Base-by-base conservation (phyloP, 495 filamentous ascomycete species). In the Talaromyces trachyspermus region DNA sequence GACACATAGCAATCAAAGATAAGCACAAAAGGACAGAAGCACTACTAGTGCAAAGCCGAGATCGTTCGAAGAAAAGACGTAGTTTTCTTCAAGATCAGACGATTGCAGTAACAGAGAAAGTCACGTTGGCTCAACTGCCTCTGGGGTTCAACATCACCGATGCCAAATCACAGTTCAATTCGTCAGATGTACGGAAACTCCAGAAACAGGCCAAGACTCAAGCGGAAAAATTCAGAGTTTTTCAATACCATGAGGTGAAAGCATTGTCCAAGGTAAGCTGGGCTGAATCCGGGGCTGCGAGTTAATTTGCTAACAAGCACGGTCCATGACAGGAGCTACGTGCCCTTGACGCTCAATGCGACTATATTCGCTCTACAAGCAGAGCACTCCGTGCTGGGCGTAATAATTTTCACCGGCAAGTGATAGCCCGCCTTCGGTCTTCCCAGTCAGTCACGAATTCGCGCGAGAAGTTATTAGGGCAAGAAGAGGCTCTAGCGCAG, bases 401-500 rank as follows among this genome's bases (percentile, higher is more conserved):
- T 33, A 79, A 78, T 44, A 84, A 80, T 54, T 70, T 88, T 1
- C 84, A 88, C 55, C 69, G 68, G 12, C 71, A 83, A 26, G 84
- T 86, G 59, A 80, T 84, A 52, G 72, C 78, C 33, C 85, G 85
- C 53, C 72, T 88, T 5, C 75, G 79, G 33, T 76, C 76, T 17
- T 75, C 79, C 2, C 75, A 78, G 27, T 69, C 72, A 12, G 76
- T 80, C 27, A 79, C 71, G 44, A 84, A 86, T 56, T 84, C 76
- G 35, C 70, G 77, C 41, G 84, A 87, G 32, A 76, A 70, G 36
- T 75, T 88, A 42, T 68, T 88, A 46, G 85, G 81, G 63, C 85
- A 88, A 55, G 83, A 86, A 57, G 83, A 87, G 58, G 79, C 83
- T 6, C 68, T 88, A 18, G 74, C 75, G 2, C 83, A 86, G 54